Base-by-base conservation (phyloP, 768 basidiomycete genomes). In the Boletales sp. region DNA sequence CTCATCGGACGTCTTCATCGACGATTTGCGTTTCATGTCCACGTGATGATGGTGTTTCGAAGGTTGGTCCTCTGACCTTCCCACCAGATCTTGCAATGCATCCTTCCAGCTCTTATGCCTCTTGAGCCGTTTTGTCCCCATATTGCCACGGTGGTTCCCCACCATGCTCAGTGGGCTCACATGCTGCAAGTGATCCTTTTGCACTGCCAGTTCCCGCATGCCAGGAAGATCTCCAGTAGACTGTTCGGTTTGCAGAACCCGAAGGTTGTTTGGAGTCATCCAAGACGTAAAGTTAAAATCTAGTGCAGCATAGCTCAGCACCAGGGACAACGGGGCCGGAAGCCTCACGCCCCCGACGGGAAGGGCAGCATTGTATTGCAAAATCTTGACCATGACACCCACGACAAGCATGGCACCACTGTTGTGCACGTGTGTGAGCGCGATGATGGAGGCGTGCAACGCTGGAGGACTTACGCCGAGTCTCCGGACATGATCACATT, bases 241-340 rank as follows among this genome's bases (percentile, higher is more conserved):
- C 62, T 92, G 90, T 65, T 98, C 94, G 3, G 87, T 81, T 46
- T 87, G 81, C 13, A 98, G 74, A 27, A 95, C 87, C 5, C 82
- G 84, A 48, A 97, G 75, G 66, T 97, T 84, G 17, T 79, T 79
- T 9, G 84, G 83, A 0, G 88, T 80, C 91, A 94, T 93, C 95
- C 95, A 98, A 18, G 94, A 95, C 0, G 92, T 93, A 62, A 95
- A 97, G 67, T 98, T 97, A 74, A 99, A 98, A 67, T 98, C 94
- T 40, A 98, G 78, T 21, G 88, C 89, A 0, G 94, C 82, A 68
- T 98, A 99, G 57, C 83, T 91, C 47, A 95, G 80, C 27, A 97
- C 84, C 50, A 98, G 75, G 2, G 89, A 88, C 35, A 86, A 70
- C 2, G 97, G 97, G 15, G 80, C 74, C 2, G 85, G 87, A 30